A percentile compares a stretch with the other conserved stretches of the same genome.
Conservation (phyloP, 257 asterid species). For the Lavandula angustifolia region DNA sequence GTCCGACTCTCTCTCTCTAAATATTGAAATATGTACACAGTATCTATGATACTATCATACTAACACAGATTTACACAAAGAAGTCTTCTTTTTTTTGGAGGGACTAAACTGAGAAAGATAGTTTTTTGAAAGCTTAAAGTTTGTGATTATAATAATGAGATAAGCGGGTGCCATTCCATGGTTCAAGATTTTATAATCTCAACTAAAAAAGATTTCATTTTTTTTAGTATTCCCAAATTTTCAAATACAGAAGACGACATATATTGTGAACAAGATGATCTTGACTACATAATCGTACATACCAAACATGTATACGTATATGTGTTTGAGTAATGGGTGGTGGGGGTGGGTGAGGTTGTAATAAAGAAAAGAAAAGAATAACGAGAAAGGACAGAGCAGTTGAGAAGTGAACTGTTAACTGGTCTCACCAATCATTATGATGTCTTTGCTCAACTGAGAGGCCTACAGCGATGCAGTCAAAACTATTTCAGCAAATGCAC, state of each 20-base stretch:
- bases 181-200: no score
- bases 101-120: not conserved
- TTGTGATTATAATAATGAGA: not conserved
- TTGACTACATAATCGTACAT: not conserved
- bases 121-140: not conserved
- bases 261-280: not conserved
- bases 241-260: no score
- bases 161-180: not conserved
- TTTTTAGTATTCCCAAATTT: no score
- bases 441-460: conserved; percentile 29
- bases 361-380: conserved; percentile 20
- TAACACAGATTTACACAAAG: no score
- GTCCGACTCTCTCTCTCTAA: not conserved
- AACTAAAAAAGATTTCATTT: not conserved
- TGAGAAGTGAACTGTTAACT: conserved; percentile 32
- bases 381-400: conserved; percentile 25
- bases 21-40: not conserved
- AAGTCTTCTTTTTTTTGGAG: no score
- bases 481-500: no score
- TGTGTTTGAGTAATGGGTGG: not conserved
- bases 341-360: not conserved
- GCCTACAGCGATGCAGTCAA: no score
- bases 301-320: not conserved
- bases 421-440: conserved; percentile 27
- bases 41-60: no score